Conservation (phyloP, 192 early-diverging fungal species). For the Gaertneriomyces semiglobifer region DNA sequence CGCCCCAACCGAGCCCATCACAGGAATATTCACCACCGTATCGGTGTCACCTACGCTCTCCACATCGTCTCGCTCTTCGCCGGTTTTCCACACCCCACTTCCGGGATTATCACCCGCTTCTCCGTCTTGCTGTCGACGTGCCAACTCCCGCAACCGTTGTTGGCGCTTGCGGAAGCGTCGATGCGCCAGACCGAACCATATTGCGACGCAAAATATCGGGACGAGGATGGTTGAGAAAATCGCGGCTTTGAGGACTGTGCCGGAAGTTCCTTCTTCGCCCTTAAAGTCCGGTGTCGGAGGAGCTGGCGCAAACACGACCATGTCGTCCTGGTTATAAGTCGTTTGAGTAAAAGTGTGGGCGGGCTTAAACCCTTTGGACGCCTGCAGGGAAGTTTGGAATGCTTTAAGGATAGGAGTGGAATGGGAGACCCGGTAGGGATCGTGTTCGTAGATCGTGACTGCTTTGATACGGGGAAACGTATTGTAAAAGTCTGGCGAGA, state of each 20-base stretch:
- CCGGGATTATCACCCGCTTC: background rate
- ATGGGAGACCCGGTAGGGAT: slow-evolving; percentile 14
- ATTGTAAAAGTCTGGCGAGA: slow-evolving; percentile 10
- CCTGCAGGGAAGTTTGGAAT: slow-evolving; percentile 4
- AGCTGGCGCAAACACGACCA: background rate
- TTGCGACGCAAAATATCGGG: slow-evolving; percentile 7
- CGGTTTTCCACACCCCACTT: background rate
- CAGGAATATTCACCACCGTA: slow-evolving; percentile 22
- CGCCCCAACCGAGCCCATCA: too few relatives aligned
- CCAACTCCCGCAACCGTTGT: background rate
- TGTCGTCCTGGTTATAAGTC: slow-evolving; percentile 12
- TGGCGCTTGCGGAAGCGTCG: background rate
- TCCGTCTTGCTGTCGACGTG: background rate
- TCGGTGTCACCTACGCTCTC: slow-evolving; percentile 22
- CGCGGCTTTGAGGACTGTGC: slow-evolving; percentile 3
- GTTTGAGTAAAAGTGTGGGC: slow-evolving; percentile 6
- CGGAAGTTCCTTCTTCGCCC: background rate
- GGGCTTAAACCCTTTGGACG: background rate
- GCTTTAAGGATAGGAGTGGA: background rate
- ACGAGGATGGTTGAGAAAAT: slow-evolving; percentile 8
- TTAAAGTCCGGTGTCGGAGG: background rate
- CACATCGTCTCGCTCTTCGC: slow-evolving; percentile 1
- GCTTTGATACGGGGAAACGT: slow-evolving; percentile 21
- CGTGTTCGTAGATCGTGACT: slow-evolving; percentile 24
- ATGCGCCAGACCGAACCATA: slow-evolving; percentile 4